Evolutionary conservation across 768 basidiomycete genomes (phyloP), one percentile per base, ranked within the genome.

Genomic region (Lyophyllum semitale): DNA sequence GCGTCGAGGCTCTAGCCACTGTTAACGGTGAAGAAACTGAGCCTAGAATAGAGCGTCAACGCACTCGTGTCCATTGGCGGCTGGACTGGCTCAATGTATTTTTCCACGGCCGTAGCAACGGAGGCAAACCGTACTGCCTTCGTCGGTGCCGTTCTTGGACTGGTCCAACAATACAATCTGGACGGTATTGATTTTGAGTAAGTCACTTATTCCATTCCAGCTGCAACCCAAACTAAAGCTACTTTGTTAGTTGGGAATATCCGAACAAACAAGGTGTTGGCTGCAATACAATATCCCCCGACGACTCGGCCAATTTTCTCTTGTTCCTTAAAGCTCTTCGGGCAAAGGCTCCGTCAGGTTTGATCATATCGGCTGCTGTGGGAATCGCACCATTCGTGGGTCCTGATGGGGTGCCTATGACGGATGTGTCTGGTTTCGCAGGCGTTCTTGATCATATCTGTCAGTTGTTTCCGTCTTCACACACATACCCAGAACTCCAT

Each of bases 271-370:
- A 76, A 48, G 92, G 93, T 30, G 76, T 88, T 1, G 83, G 83
- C 1, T 90, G 90, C 61, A 97, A 96, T 67, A 68, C 67, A 0
- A 77, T 87, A 55, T 77, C 79, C 8, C 48, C 67, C 1, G 57
- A 77, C 50, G 95, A 98, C 67, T 82, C 85, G 0, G 73, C 80
- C 29, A 95, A 97, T 68, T 91, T 89, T 71, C 80, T 95, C 32
- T 58, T 72, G 4, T 92, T 95, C 75, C 77, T 98, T 11, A 76
- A 86, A 60, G 78, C 81, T 30, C 82, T 96, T 20, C 84, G 90
- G 40, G 57, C 61, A 8, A 73, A 82, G 37, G 74, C 79, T 1
- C 75, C 79, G 0, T 64, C 75, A 3, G 78, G 81, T 2, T 68
- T 91, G 44, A 84, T 84, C 23, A 72, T 96, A 41, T 73, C 79